Evolutionary conservation across 805 yeast genomes (phyloP).

Genomic region (Ogataea glucozyma): DNA sequence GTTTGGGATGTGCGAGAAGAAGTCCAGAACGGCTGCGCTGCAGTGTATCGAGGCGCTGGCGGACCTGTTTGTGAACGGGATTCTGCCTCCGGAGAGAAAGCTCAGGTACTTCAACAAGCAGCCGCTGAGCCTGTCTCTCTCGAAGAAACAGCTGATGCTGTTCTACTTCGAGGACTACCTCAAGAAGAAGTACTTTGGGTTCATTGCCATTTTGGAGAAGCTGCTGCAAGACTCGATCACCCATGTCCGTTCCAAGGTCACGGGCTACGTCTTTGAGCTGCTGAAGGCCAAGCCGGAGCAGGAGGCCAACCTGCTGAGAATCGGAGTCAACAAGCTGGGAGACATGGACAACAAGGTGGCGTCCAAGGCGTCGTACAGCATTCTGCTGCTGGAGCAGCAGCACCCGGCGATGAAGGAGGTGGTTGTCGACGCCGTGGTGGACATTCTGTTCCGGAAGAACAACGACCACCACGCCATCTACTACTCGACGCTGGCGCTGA

Average conservation of each 20-base stretch:
- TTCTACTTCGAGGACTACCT: slow-evolving; percentile 89
- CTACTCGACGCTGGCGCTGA: slow-evolving; percentile 83
- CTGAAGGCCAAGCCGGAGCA: slow-evolving; percentile 91
- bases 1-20: slow-evolving; percentile 78
- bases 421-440: slow-evolving; percentile 76
- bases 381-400: slow-evolving; percentile 78
- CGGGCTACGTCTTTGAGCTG: slow-evolving; percentile 76
- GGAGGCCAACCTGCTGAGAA: slow-evolving; percentile 83
- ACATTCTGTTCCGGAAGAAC: slow-evolving; percentile 69
- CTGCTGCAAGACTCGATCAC: slow-evolving; percentile 89
- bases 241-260: slow-evolving; percentile 78
- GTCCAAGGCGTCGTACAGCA: slow-evolving; percentile 80
- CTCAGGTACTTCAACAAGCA: slow-evolving; percentile 78
- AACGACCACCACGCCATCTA: slow-evolving; percentile 87
- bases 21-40: slow-evolving; percentile 88
- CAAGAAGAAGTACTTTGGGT: slow-evolving; percentile 71
- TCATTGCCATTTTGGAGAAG: slow-evolving; percentile 74
- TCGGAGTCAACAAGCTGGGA: slow-evolving; percentile 93
- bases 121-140: slow-evolving; percentile 46
- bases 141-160: slow-evolving; percentile 61
- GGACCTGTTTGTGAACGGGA: slow-evolving; percentile 82
- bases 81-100: slow-evolving; percentile 86
- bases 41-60: slow-evolving; percentile 87
- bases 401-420: slow-evolving; percentile 96
- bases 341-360: slow-evolving; percentile 89